Evolutionary conservation across 192 early-diverging fungal species (phyloP).

Genomic region (Linnemannia schmuckeri): DNA sequence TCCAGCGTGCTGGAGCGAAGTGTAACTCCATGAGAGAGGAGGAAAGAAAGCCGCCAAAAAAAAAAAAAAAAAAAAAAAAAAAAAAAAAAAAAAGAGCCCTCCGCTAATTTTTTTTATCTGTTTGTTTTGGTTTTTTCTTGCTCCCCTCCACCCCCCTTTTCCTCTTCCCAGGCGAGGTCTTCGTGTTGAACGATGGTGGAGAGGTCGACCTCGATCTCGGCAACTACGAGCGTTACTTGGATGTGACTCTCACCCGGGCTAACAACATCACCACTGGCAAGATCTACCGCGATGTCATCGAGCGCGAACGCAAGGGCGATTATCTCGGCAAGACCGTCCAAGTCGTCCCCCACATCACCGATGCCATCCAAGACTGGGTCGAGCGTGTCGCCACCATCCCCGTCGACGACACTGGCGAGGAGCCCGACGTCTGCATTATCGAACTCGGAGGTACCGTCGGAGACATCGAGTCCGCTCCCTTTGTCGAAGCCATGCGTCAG

Average conservation of each 20-base stretch:
- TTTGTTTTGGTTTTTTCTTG: neutral
- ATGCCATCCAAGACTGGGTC: conserved; percentile 98
- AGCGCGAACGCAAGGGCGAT: conserved; percentile 94
- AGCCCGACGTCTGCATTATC: conserved; percentile 97
- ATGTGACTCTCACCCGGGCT: conserved; percentile 90
- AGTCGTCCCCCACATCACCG: conserved; percentile 98
- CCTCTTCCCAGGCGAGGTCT: conserved; percentile 90
- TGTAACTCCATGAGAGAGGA: too few relatives aligned
- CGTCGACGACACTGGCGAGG: conserved; percentile 83
- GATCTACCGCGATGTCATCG: conserved; percentile 97
- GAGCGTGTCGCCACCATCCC: conserved; percentile 93
- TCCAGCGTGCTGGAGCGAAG: neutral
- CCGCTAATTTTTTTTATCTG: neutral
- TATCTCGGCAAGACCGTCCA: conserved; percentile 99
- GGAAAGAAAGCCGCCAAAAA: neutral
- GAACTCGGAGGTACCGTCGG: conserved; percentile 99
- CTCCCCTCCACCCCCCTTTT: neutral
- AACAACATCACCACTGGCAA: conserved; percentile 99
- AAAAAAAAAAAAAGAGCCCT: neutral
- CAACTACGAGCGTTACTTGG: conserved; percentile 99
- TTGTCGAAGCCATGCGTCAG: conserved; percentile 99
- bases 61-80: too few relatives aligned
- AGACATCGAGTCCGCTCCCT: conserved; percentile 98
- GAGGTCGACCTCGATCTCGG: conserved; percentile 99
- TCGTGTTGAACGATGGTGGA: conserved; percentile 97